phyloP scores from a whole-genome alignment of 1,284 basidiomycete species.

The Phlebopus sp. region DNA sequence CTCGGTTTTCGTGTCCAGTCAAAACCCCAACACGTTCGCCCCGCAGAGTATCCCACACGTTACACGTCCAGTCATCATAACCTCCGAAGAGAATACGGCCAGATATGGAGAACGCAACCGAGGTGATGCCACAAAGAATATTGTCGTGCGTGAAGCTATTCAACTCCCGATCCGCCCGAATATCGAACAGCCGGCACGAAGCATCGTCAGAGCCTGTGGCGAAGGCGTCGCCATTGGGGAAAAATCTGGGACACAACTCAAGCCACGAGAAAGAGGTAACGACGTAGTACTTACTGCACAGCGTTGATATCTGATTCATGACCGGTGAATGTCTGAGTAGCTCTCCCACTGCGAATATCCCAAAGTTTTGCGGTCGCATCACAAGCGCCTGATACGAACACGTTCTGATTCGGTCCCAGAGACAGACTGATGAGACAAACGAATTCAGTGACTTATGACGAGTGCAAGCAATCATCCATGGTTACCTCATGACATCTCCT shows the following conservation, averaged over 20 bases:
- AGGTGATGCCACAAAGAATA: conserved; percentile 97
- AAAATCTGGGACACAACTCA: conserved; percentile 65
- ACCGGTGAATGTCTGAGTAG: conserved; percentile 97
- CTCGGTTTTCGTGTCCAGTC: conserved; percentile 96
- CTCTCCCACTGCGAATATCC: conserved; percentile 96
- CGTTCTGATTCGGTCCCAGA: conserved; percentile 89
- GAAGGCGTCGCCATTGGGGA: conserved; percentile 98
- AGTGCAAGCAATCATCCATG: conserved; percentile 8
- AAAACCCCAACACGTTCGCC: conserved; percentile 96
- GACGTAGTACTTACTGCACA: conserved; percentile 71
- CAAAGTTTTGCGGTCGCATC: conserved; percentile 98
- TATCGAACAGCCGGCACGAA: conserved; percentile 96
- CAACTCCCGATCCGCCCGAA: conserved; percentile 94
- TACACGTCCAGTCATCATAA: conserved; percentile 99
- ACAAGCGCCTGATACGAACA: conserved; percentile 98
- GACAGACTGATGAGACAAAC: conserved; percentile 66
- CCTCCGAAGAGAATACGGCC: conserved; percentile 97
- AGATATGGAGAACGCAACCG: conserved; percentile 96
- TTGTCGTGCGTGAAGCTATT: conserved; percentile 98
- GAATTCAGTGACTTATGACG: conserved; percentile 10
- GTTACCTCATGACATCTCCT: conserved; percentile 97
- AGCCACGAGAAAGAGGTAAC: conserved; percentile 16
- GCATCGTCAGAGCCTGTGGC: conserved; percentile 99
- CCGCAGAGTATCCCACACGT: conserved; percentile 99
- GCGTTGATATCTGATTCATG: conserved; percentile 99